Percentiles rank a stretch among this genome's conserved stretches.
Evolutionary conservation across 75 land plant genomes (phyloP).

Genomic region (Cryptomeria japonica): DNA sequence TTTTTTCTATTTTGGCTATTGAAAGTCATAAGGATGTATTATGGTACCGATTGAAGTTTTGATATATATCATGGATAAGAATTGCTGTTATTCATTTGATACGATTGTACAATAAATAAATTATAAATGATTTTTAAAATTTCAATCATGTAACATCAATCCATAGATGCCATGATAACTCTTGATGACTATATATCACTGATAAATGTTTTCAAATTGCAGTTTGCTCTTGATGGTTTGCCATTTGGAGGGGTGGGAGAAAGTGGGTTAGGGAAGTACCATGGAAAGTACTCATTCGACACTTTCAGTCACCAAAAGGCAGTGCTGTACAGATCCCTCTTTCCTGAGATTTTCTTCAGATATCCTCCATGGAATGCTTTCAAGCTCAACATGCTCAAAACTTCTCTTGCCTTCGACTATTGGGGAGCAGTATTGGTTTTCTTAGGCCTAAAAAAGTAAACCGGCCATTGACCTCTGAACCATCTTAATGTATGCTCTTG

Average conservation of each 20-base stretch:
- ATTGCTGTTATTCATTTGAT: too few relatives aligned
- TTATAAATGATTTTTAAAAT: too few relatives aligned
- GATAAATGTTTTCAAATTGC: constrained; percentile 23
- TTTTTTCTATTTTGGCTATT: too few relatives aligned
- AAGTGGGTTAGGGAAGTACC: constrained; percentile 81
- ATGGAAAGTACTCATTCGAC: constrained; percentile 88
- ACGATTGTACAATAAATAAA: too few relatives aligned
- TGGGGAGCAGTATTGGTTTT: neutral
- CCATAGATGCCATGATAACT: too few relatives aligned
- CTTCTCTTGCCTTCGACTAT: neutral
- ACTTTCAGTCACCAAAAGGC: constrained; percentile 80
- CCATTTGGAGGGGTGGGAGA: constrained; percentile 98
- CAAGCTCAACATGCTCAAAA: constrained; percentile 32
- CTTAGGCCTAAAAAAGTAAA: neutral
- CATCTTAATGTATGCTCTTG: too few relatives aligned
- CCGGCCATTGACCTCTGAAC: too few relatives aligned
- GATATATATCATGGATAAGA: too few relatives aligned
- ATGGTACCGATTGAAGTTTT: too few relatives aligned
- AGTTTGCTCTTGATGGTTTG: constrained; percentile 39
- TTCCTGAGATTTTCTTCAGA: constrained; percentile 24
- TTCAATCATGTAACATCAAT: too few relatives aligned
- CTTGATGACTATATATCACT: too few relatives aligned
- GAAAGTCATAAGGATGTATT: too few relatives aligned
- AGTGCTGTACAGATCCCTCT: constrained; percentile 43
- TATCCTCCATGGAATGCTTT: constrained; percentile 49